phyloP scores from a whole-genome alignment of 371 early-diverging fungal species.

The Zychaea mexicana region DNA sequence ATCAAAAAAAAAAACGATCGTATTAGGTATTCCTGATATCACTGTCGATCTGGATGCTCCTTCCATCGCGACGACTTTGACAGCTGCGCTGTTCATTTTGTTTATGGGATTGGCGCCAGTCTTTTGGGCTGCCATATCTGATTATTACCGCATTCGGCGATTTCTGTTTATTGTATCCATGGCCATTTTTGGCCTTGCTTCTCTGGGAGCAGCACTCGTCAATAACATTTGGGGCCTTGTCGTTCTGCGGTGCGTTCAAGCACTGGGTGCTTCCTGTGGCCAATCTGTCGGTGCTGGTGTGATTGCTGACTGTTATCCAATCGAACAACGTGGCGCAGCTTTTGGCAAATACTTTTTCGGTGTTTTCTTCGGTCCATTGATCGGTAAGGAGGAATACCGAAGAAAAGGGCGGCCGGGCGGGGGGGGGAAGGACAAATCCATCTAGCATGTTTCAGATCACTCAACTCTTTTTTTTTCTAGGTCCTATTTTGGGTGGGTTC shows the following conservation, averaged over 20 bases:
- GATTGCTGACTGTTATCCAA: slow-evolving; percentile 26
- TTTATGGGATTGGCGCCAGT: slow-evolving; percentile 64
- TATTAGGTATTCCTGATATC: slow-evolving; percentile 10
- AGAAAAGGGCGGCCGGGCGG: slow-evolving; percentile 25
- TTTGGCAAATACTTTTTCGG: slow-evolving; percentile 57
- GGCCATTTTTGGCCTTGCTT: slow-evolving; percentile 60
- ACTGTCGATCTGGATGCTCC: slow-evolving; percentile 49
- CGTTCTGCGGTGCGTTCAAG: slow-evolving; percentile 68
- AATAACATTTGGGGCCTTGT: slow-evolving; percentile 62
- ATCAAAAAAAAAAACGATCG: background rate
- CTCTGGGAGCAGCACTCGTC: slow-evolving; percentile 68
- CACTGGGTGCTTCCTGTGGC: slow-evolving; percentile 67
- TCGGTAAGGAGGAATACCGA: slow-evolving; percentile 38
- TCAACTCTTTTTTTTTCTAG: slow-evolving; percentile 44
- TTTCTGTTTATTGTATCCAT: slow-evolving; percentile 57
- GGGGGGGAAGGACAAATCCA: slow-evolving; percentile 13
- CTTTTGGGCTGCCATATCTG: slow-evolving; percentile 52
- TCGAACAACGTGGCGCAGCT: slow-evolving; percentile 33
- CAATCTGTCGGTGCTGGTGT: slow-evolving; percentile 31
- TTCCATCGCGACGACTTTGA: slow-evolving; percentile 48
- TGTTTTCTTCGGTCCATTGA: slow-evolving; percentile 53
- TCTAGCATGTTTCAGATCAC: no score
- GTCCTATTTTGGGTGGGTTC: slow-evolving; percentile 31
- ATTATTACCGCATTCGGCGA: slow-evolving; percentile 47
- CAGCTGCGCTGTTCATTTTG: slow-evolving; percentile 60